Percentiles rank a stretch among this genome's conserved stretches.
Conservation (phyloP, 225 moss, liverwort and hornwort species). For the Physcomitrium patens region DNA sequence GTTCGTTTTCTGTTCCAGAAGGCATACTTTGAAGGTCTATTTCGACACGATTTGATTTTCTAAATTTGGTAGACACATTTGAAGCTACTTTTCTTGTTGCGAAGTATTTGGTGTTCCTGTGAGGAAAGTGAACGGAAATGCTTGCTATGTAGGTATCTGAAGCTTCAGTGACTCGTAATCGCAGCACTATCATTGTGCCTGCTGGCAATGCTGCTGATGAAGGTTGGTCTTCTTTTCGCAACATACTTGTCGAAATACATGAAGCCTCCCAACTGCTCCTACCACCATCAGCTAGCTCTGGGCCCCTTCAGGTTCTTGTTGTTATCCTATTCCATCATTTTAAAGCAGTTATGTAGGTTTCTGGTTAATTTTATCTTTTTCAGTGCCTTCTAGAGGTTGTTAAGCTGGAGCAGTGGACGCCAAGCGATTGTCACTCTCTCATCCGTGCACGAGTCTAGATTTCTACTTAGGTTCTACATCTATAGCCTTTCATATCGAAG, state of each 20-base stretch:
- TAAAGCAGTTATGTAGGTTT: not conserved
- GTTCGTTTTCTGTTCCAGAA: not conserved
- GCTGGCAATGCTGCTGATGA: constrained; percentile 61
- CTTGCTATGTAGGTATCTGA: constrained; percentile 52
- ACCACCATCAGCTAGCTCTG: constrained; percentile 46
- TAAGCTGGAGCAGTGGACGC: not conserved
- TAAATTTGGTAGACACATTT: not conserved
- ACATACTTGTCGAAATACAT: constrained; percentile 65
- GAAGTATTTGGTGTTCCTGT: not conserved
- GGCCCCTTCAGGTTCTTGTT: constrained; percentile 49
- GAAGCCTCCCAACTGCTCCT: constrained; percentile 52
- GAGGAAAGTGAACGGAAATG: constrained; percentile 18
- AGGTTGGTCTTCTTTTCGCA: constrained; percentile 66
- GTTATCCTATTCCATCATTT: not conserved
- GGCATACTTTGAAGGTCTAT: not conserved
- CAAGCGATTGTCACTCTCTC: not conserved
- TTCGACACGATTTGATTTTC: not conserved
- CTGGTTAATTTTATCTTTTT: not conserved
- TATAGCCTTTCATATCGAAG: constrained; percentile 13
- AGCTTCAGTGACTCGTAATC: constrained; percentile 72
- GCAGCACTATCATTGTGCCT: constrained; percentile 72
- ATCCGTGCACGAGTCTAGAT: not conserved
- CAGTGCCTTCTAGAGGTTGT: not conserved
- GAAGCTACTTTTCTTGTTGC: not conserved
- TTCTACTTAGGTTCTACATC: not conserved